Evolutionary conservation across 805 yeast species (phyloP), one percentile per base, ranked within the genome.

Genomic region (Middelhovenomyces tepae): DNA sequence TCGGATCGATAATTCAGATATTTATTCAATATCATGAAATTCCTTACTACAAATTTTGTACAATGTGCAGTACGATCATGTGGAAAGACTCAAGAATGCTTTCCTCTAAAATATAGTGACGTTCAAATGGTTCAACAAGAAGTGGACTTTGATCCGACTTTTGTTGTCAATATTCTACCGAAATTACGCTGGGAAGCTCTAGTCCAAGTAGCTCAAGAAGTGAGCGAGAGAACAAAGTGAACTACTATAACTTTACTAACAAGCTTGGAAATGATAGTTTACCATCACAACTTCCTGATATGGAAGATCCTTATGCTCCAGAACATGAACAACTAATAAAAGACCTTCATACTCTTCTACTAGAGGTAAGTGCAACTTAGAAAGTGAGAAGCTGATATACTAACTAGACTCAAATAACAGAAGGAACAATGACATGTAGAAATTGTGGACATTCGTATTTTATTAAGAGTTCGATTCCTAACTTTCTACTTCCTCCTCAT

Each of bases 11-110:
- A n/a, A n/a, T n/a, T n/a, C n/a, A n/a, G n/a, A n/a, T n/a, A n/a
- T n/a, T n/a, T n/a, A n/a, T n/a, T n/a, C n/a, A n/a, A 34, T 11
- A 35, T 11, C 19, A 89, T 89, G 98, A 89, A 91, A 62, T 75
- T 89, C 50, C 64, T 91, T 17, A 89, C 98, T n/a, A 83, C 96
- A 8, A 91, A 91, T 59, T 91, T 91, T 59, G 94, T 91, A 42
- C 85, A 80, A 54, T 91, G 98, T 59, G 86, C 97, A 0, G 81
- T 85, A 40, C 78, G 79, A 50, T 49, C 75, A 2, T 91, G 98
- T 53, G 85, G 78, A 28, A 61, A 75, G 9, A 70, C 89, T 4
- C 70, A 72, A 9, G 73, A 75, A 4, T 74, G 93, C 13, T 91
- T 86, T 53, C 98, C 98, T 2, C 67, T 91, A 36, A 65, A 67